phyloP scores from a whole-genome alignment of 139 green algal genomes.

The Nannochloris sp. region DNA sequence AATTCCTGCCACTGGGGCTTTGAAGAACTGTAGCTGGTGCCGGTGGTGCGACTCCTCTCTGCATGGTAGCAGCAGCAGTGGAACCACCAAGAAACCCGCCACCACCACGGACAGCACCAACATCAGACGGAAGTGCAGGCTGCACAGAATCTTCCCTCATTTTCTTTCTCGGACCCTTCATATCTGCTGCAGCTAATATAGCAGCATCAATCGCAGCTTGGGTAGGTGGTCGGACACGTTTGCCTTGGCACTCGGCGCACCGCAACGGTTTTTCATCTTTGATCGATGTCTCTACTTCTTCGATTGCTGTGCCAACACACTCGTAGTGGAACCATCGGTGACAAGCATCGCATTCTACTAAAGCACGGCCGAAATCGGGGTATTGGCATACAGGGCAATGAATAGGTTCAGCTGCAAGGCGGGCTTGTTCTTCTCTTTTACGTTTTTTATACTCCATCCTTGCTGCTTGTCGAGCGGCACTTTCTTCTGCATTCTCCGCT shows the following conservation, averaged over 20 bases:
- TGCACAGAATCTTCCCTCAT: not conserved
- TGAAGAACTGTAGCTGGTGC: too few relatives aligned
- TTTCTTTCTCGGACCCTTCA: not conserved
- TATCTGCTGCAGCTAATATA: constrained; percentile 11
- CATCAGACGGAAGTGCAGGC: too few relatives aligned
- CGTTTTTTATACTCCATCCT: not conserved
- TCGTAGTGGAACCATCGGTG: constrained; percentile 37
- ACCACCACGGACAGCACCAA: too few relatives aligned
- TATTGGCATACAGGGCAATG: constrained; percentile 33
- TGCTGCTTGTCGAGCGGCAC: not conserved
- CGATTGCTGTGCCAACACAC: constrained; percentile 29
- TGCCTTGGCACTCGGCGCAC: constrained; percentile 14
- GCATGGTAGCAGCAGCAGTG: too few relatives aligned
- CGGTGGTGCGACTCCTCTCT: not conserved
- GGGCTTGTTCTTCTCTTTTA: not conserved
- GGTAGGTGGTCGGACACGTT: constrained; percentile 24
- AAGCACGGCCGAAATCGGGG: constrained; percentile 25
- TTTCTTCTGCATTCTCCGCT: not conserved
- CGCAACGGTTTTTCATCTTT: not conserved
- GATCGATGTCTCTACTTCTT: constrained; percentile 11
- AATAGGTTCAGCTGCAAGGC: not conserved
- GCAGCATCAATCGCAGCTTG: constrained; percentile 20
- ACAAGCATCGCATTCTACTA: constrained; percentile 39
- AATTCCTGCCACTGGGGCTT: too few relatives aligned
- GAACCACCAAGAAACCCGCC: too few relatives aligned